phyloP scores from a whole-genome alignment of 2,329 filamentous ascomycete genomes.

The Penicillium sp. region DNA sequence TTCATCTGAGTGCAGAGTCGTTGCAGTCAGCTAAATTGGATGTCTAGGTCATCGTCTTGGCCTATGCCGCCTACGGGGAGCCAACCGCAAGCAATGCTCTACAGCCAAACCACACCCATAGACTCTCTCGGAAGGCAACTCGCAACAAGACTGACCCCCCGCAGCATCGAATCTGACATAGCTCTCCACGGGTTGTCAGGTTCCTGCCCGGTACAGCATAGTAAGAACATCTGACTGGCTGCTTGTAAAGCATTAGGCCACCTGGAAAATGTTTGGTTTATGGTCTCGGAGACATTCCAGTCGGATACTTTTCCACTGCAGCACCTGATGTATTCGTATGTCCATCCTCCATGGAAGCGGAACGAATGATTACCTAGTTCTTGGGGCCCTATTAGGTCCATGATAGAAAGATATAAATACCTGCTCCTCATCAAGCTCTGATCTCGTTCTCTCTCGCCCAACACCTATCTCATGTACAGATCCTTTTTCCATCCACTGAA shows the following conservation, averaged over 20 bases:
- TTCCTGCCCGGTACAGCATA: background rate
- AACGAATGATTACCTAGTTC: background rate
- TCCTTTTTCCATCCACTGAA: background rate
- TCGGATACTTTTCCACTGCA: slow-evolving; percentile 23
- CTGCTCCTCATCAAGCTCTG: background rate
- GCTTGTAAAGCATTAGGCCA: no score
- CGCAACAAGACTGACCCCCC: no score
- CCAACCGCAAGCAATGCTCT: background rate
- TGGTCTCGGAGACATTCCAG: slow-evolving; percentile 24
- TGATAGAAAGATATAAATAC: background rate
- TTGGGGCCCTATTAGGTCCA: background rate
- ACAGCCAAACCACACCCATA: background rate
- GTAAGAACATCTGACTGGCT: background rate
- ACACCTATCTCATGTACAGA: background rate
- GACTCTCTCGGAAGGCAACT: background rate
- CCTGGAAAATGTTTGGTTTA: background rate
- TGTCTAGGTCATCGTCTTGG: background rate
- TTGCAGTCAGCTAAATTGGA: no score
- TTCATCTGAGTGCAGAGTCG: background rate
- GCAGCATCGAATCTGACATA: background rate
- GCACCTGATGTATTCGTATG: background rate
- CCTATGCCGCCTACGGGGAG: background rate
- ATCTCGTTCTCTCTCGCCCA: background rate
- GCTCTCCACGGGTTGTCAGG: background rate
- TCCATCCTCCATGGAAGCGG: background rate